A percentile compares a stretch with the other conserved stretches of the same genome.
These are phyloP conservation scores for Papiliotrema flavescens DNA, from an alignment of 1,284 basidiomycete genomes.

Conservation along the genomic window DNA sequence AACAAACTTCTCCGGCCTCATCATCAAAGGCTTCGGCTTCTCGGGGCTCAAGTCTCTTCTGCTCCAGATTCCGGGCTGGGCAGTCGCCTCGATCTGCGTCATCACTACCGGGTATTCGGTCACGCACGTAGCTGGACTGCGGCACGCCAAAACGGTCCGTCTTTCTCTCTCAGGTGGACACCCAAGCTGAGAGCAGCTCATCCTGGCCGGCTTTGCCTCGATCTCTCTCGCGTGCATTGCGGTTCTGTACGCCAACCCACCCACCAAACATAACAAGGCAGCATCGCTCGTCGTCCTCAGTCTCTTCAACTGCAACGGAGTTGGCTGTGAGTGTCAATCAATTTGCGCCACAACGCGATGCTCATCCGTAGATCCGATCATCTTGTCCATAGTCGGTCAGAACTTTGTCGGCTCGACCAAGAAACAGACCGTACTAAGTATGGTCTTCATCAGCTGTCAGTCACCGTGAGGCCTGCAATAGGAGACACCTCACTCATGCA, in stretches of 20 bases:
- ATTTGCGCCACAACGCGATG: background rate
- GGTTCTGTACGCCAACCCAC: constrained; percentile 3
- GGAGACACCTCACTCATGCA: background rate
- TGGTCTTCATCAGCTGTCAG: constrained; percentile 5
- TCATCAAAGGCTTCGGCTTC: constrained; percentile 7
- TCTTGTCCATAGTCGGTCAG: constrained; percentile 6
- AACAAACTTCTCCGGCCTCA: constrained; percentile 8
- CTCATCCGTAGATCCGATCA: constrained; percentile 1
- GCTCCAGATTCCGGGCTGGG: constrained; percentile 7
- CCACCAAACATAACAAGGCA: constrained; percentile 3
- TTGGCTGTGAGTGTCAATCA: background rate
- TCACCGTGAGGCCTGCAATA: background rate
- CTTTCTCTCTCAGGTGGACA: too few species aligned
- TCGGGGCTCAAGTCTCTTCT: constrained; percentile 3
- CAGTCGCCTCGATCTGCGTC: background rate
- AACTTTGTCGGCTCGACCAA: constrained; percentile 6
- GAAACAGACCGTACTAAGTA: constrained; percentile 6
- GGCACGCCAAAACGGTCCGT: constrained; percentile 1
- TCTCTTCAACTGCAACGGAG: background rate
- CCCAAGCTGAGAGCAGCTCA: background rate
- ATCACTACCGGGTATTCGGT: constrained; percentile 1
- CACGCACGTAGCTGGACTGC: background rate
- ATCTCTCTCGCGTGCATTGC: background rate
- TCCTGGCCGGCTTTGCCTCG: background rate
- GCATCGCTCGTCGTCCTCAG: background rate